phyloP scores from a whole-genome alignment of 345 rosid species.

The Adansonia digitata region DNA sequence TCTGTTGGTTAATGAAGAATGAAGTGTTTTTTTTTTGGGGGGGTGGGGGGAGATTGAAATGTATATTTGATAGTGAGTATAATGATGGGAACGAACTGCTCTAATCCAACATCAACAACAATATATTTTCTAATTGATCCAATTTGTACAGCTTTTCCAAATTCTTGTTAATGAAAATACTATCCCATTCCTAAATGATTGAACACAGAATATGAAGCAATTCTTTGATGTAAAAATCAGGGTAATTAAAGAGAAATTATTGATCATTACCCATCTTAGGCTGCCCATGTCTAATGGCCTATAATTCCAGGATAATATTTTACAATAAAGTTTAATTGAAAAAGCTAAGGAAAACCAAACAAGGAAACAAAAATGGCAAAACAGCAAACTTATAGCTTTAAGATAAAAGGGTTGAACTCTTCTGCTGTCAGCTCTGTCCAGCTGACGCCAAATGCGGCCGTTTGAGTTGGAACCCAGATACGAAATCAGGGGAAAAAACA shows the following conservation, averaged over 20 bases:
- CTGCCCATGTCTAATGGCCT: neutral
- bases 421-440: neutral
- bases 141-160: neutral
- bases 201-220: neutral
- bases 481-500: neutral
- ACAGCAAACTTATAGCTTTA: neutral
- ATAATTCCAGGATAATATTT: neutral
- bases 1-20: neutral
- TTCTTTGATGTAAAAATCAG: neutral
- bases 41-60: neutral
- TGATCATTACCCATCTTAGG: neutral
- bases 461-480: neutral
- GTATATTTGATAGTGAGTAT: neutral
- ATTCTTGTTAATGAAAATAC: neutral
- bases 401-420: neutral
- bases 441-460: neutral
- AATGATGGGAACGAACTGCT: conserved; percentile 3
- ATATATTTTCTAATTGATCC: neutral
- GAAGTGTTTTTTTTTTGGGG: conserved; percentile 2
- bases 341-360: neutral
- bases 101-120: neutral
- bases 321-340: neutral
- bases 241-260: neutral
- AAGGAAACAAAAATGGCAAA: no score
- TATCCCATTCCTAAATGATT: neutral